Percentiles rank a stretch among this genome's conserved stretches.
These are phyloP conservation scores for Plasmodium ovale DNA, from an alignment of 169 alveolate genomes.

Conservation along the genomic window DNA sequence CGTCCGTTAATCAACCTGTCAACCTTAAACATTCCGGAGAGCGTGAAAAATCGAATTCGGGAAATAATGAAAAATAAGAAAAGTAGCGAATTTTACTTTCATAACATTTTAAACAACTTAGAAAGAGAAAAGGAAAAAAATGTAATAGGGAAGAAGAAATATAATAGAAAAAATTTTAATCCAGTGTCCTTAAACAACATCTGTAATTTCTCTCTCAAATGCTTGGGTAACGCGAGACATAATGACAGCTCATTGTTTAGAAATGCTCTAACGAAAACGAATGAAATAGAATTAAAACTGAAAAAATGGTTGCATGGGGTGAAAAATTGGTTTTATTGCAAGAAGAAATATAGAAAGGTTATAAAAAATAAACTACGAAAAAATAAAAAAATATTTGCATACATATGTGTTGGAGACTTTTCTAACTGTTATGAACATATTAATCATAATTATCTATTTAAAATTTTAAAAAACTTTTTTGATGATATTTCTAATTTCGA, in stretches of 20 bases:
- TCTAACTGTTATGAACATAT: constrained; percentile 72
- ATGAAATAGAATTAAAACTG: constrained; percentile 53
- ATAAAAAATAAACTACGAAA: constrained; percentile 72
- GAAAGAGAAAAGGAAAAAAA: constrained; percentile 62
- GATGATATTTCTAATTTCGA: constrained; percentile 62
- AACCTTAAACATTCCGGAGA: constrained; percentile 45
- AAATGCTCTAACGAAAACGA: constrained; percentile 63
- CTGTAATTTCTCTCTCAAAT: constrained; percentile 46
- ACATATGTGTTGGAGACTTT: constrained; percentile 74
- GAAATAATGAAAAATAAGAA: constrained; percentile 62
- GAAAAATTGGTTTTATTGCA: constrained; percentile 52
- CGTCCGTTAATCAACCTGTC: constrained; percentile 72
- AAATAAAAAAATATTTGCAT: constrained; percentile 60
- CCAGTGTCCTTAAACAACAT: constrained; percentile 60
- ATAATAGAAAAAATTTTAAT: constrained; percentile 53
- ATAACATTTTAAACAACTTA: constrained; percentile 45
- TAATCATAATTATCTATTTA: constrained; percentile 67
- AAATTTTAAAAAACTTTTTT: constrained; percentile 40
- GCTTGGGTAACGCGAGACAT: constrained; percentile 51
- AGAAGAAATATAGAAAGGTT: constrained; percentile 44
- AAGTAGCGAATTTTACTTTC: constrained; percentile 67
- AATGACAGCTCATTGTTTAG: constrained; percentile 47
- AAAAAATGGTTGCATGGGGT: constrained; percentile 45
- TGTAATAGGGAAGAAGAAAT: constrained; percentile 21
- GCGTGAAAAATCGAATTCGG: constrained; percentile 41